Conservation (phyloP, 2,329 filamentous ascomycete species). For the Colletotrichum lindemuthianum region DNA sequence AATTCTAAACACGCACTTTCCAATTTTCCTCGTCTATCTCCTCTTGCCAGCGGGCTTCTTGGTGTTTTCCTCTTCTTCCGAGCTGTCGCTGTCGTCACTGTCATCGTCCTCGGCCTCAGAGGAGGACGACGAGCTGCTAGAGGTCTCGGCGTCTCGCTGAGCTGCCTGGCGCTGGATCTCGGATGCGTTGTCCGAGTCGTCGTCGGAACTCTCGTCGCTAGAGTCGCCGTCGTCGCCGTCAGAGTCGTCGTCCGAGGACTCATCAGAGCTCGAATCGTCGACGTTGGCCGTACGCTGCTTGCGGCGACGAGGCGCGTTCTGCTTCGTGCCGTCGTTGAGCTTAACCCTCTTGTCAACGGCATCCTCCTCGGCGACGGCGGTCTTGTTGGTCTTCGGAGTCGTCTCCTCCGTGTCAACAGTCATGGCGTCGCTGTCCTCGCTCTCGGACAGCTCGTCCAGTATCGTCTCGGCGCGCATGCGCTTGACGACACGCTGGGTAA, state of each 20-base stretch:
- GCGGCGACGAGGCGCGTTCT: constrained; percentile 56
- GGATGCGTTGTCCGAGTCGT: constrained; percentile 48
- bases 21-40: background rate
- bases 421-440: constrained; percentile 51
- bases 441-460: constrained; percentile 63
- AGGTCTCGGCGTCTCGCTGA: constrained; percentile 46
- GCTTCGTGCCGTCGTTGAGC: constrained; percentile 59
- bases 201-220: constrained; percentile 42
- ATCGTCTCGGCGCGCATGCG: constrained; percentile 71
- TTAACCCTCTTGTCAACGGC: constrained; percentile 52
- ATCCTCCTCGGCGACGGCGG: constrained; percentile 38
- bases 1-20: background rate
- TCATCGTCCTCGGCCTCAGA: constrained; percentile 43
- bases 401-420: constrained; percentile 38
- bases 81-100: constrained; percentile 41
- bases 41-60: constrained; percentile 20
- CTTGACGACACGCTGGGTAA: constrained; percentile 67
- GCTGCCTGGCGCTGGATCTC: constrained; percentile 45
- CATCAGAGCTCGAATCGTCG: constrained; percentile 50
- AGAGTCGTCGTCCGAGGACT: constrained; percentile 41
- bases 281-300: constrained; percentile 62
- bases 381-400: constrained; percentile 24
- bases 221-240: constrained; percentile 27
- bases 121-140: constrained; percentile 55
- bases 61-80: constrained; percentile 39